Evolutionary conservation across 352 stramenopile species (phyloP).

Genomic region (Chrysophaeum taylorii): DNA sequence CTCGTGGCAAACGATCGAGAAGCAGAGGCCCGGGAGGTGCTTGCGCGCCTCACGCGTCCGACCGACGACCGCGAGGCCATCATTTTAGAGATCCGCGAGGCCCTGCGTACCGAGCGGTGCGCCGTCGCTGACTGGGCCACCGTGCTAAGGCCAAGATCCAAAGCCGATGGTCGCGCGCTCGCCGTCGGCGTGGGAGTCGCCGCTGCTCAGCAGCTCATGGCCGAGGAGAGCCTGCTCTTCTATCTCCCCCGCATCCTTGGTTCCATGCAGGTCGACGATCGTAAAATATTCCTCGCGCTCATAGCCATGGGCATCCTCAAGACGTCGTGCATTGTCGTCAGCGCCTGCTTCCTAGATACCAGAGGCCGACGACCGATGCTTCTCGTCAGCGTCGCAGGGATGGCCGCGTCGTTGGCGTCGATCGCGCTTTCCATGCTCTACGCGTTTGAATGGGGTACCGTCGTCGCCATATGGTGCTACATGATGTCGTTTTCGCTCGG

Average conservation of each 20-base stretch:
- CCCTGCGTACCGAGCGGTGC: too few species aligned
- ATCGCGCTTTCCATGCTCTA: too few species aligned
- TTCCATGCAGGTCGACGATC: conserved; percentile 35
- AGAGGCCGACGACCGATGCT: conserved; percentile 41
- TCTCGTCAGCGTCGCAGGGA: conserved; percentile 26
- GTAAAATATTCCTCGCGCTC: conserved; percentile 25
- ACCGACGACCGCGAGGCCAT: too few species aligned
- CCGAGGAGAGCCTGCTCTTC: conserved; percentile 52
- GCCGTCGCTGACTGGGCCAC: too few species aligned
- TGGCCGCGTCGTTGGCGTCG: conserved; percentile 37
- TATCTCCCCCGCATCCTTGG: conserved; percentile 49
- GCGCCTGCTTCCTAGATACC: conserved; percentile 41
- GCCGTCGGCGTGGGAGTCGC: too few species aligned
- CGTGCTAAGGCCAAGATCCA: too few species aligned
- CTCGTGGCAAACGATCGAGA: conserved; percentile 46
- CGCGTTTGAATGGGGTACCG: conserved; percentile 20
- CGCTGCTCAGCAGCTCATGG: conserved; percentile 48
- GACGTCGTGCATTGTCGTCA: conserved; percentile 40
- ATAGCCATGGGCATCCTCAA: conserved; percentile 47
- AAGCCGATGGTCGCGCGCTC: too few species aligned
- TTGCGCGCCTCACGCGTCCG: conserved; percentile 41
- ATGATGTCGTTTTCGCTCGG: conserved; percentile 49
- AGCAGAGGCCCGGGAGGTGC: conserved; percentile 42
- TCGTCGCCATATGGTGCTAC: conserved; percentile 44
- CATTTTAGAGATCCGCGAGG: too few species aligned